Percentiles rank a stretch among this genome's conserved stretches.
phyloP scores from a whole-genome alignment of 257 asterid genomes.

The Galeopsis tetrahit region DNA sequence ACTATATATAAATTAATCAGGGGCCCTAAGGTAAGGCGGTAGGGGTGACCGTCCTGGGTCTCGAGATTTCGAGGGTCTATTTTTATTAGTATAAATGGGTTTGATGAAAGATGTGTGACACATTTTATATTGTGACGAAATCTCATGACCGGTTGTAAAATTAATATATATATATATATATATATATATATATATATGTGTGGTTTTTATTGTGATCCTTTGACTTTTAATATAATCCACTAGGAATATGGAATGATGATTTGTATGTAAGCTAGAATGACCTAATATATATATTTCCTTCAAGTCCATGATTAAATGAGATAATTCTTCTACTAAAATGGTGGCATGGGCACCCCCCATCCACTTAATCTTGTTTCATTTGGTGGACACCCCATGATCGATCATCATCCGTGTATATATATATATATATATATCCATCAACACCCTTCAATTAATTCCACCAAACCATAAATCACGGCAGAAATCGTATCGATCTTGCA shows the following conservation, averaged over 20 bases:
- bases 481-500: not conserved
- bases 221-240: conserved; percentile 35
- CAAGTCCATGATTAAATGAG: conserved; percentile 29
- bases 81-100: no score
- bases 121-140: no score
- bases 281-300: conserved; percentile 18
- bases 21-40: no score
- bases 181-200: no score
- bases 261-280: conserved; percentile 15
- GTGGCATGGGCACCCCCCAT: conserved; percentile 49
- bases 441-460: conserved; percentile 1
- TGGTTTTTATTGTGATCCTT: conserved; percentile 31
- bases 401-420: not conserved
- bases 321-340: conserved; percentile 24
- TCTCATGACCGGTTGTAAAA: no score
- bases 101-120: no score
- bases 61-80: no score
- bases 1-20: no score
- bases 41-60: no score
- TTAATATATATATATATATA: no score
- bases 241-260: conserved; percentile 39
- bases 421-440: not conserved
- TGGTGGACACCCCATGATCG: conserved; percentile 56
- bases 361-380: conserved; percentile 63
- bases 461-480: conserved; percentile 1